Conservation (phyloP, 2,329 filamentous ascomycete species). For the Monosporascus sp. region DNA sequence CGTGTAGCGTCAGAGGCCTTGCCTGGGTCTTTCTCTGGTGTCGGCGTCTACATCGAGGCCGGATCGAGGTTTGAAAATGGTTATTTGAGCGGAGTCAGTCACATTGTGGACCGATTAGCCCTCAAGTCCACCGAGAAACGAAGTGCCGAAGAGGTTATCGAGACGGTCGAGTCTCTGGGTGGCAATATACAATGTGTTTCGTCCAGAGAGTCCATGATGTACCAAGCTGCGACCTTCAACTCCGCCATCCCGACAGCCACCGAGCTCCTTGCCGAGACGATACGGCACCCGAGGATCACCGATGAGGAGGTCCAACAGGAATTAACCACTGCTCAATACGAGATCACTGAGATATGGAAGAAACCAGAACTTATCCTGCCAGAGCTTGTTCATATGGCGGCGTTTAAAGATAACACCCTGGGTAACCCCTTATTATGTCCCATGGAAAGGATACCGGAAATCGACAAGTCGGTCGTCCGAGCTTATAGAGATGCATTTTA, state of each 20-base stretch:
- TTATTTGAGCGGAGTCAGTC: conserved; percentile 80
- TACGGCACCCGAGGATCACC: conserved; percentile 78
- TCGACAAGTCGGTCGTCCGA: conserved; percentile 68
- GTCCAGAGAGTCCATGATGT: conserved; percentile 94
- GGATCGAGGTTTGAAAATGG: conserved; percentile 91
- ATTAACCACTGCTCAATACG: conserved; percentile 86
- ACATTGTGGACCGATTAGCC: conserved; percentile 91
- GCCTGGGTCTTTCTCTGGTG: conserved; percentile 88
- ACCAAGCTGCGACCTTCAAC: conserved; percentile 98
- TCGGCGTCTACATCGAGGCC: conserved; percentile 93
- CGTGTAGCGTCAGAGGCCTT: conserved; percentile 92
- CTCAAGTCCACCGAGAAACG: conserved; percentile 81
- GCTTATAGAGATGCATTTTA: conserved; percentile 82
- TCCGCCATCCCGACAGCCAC: conserved; percentile 78
- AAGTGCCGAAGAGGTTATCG: conserved; percentile 78
- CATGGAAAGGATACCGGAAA: conserved; percentile 70
- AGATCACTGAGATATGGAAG: conserved; percentile 95
- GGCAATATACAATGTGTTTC: conserved; percentile 97
- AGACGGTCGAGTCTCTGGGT: conserved; percentile 80
- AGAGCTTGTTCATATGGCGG: conserved; percentile 91
- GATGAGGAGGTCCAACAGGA: conserved; percentile 84
- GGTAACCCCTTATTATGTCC: conserved; percentile 92
- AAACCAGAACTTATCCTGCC: conserved; percentile 95
- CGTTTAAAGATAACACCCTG: conserved; percentile 92
- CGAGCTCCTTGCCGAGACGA: conserved; percentile 85